Base-by-base conservation (phyloP, 257 asterid genomes). In the Fraxinus quadrangulata region DNA sequence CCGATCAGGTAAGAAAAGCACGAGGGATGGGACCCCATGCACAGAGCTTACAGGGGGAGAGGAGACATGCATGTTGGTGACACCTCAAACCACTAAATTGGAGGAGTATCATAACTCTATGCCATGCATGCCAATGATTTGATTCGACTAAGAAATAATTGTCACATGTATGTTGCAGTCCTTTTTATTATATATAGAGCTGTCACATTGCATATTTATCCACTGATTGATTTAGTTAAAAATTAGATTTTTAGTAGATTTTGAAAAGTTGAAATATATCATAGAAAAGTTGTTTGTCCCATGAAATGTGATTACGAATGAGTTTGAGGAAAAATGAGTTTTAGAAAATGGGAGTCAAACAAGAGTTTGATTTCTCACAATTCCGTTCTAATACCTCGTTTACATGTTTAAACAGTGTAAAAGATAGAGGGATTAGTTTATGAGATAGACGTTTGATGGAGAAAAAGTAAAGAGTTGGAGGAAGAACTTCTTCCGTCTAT, bases 41-140 rank as follows among this genome's bases (percentile, higher is more conserved):
- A 26, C 28, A 28, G 68, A 54, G 82, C 42, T 76, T 67, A 33
- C 40, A 11, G 30, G 45, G 70, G 79, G 81, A 74, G 77, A 59
- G 74, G 80, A 78, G 84, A 79, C 87, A 84, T 78, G 91, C 91
- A 83, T 86, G 87, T 78, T 81, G 84, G 72, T 83, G 81, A 80
- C 88, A 83, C 90, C 86, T 82, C 86, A 73, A 77, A 23, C 14
- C 73, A 72, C 67, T 49, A 36, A 8, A 67, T 30, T 79, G 75
- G 66, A 16, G 21, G 59, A 16, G 21, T 14, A 24, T 67, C 75
- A 51, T 74, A 14, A 74, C 54, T 51, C 76, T 9, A 9, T 23
- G 12, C 5, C 33, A 10, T 63, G 36, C 34, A 63, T 36, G 75
- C 37, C 84, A 78, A 78, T 83, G 82, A 79, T 87, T 75, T 86